phyloP scores from a whole-genome alignment of 768 basidiomycete species.

The Phlegmacium glaucopus region DNA sequence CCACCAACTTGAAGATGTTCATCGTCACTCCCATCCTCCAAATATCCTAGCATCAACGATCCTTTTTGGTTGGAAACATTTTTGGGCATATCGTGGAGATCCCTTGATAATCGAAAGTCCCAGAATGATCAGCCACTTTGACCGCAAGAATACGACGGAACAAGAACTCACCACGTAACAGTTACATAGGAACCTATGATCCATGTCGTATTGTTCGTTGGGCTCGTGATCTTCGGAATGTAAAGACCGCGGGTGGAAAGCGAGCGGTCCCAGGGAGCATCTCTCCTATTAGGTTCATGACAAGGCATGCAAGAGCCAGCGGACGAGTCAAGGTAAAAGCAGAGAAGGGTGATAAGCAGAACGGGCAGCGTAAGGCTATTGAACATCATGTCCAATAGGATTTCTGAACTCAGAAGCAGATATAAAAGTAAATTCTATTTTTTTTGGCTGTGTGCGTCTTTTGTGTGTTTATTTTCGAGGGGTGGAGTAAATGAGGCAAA shows the following conservation, averaged over 20 bases:
- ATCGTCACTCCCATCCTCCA: slow-evolving; percentile 31
- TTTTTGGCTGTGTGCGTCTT: background rate
- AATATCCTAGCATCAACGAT: slow-evolving; percentile 42
- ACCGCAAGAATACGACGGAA: slow-evolving; percentile 11
- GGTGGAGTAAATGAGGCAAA: slow-evolving; percentile 11
- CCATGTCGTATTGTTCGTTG: slow-evolving; percentile 38
- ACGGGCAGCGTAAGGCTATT: slow-evolving; percentile 17
- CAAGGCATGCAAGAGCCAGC: slow-evolving; percentile 26
- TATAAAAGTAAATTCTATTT: background rate
- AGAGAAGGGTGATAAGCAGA: slow-evolving; percentile 20
- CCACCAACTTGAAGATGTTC: slow-evolving; percentile 48
- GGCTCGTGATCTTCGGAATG: slow-evolving; percentile 40
- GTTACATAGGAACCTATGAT: slow-evolving; percentile 28
- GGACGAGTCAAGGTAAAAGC: slow-evolving; percentile 18
- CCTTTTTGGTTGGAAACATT: slow-evolving; percentile 35
- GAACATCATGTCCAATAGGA: slow-evolving; percentile 34
- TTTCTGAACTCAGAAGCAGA: slow-evolving; percentile 6
- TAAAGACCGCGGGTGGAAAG: slow-evolving; percentile 30
- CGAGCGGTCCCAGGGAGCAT: slow-evolving; percentile 11
- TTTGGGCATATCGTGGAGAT: slow-evolving; percentile 30
- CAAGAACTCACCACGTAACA: slow-evolving; percentile 42
- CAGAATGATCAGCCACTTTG: slow-evolving; percentile 15
- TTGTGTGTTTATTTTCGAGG: background rate
- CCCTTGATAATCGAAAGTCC: slow-evolving; percentile 32
- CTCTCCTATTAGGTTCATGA: slow-evolving; percentile 18